Evolutionary conservation across 176 grass and related monocot species (phyloP).

Genomic region (Coix lacrymajobi): DNA sequence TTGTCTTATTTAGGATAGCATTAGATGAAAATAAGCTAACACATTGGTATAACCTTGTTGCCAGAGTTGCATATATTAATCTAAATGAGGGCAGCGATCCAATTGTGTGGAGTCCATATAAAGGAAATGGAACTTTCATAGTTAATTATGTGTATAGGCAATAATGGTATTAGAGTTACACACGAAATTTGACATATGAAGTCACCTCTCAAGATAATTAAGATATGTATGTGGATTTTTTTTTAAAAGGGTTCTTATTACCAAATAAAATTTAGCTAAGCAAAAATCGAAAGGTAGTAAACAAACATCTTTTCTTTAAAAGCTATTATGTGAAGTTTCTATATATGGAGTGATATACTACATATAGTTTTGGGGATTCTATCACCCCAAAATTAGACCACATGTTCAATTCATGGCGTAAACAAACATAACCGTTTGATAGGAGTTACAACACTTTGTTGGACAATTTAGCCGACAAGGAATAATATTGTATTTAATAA

Average conservation of each 20-base stretch:
- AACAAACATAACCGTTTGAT: neutral
- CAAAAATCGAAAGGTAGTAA: neutral
- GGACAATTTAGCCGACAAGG: neutral
- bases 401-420: neutral
- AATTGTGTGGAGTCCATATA: neutral
- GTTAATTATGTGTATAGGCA: neutral
- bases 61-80: neutral
- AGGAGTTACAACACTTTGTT: neutral
- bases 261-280: neutral
- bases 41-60: neutral
- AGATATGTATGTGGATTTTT: neutral
- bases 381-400: neutral
- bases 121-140: neutral
- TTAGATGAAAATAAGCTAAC: neutral
- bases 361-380: too few relatives aligned
- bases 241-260: neutral
- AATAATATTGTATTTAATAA: neutral
- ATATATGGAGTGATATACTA: neutral
- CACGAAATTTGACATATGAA: neutral
- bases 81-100: neutral
- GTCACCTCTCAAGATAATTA: neutral
- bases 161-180: neutral
- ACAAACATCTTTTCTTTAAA: neutral
- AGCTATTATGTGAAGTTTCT: neutral
- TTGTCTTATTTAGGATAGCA: neutral